A percentile compares a stretch with the other conserved stretches of the same genome.
Conservation (phyloP, 495 filamentous ascomycete species). For the Neurospora hispaniola region DNA sequence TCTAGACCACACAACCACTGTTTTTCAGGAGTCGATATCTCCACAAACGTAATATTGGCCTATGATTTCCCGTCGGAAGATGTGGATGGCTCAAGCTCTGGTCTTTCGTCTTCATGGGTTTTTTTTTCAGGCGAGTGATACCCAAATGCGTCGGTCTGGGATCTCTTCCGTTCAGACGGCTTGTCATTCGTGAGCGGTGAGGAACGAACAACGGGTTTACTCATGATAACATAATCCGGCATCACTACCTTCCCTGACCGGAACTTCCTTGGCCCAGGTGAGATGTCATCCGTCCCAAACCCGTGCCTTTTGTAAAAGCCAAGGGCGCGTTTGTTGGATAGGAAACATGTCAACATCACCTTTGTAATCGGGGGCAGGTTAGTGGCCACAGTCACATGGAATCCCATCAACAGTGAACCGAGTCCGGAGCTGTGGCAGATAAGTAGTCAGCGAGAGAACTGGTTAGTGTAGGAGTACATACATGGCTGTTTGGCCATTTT, state of each 20-base stretch:
- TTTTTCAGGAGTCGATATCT: neutral
- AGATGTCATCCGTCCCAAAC: conserved; percentile 56
- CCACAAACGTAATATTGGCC: neutral
- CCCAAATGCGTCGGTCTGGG: neutral
- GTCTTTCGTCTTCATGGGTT: neutral
- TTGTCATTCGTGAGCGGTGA: neutral
- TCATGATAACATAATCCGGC: conserved; percentile 63
- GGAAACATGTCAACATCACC: conserved; percentile 78
- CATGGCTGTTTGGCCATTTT: neutral
- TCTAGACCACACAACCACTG: neutral
- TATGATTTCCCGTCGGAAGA: neutral
- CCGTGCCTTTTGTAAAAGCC: conserved; percentile 60
- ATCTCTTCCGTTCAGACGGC: neutral
- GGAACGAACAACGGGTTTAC: conserved; percentile 36
- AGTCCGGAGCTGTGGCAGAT: conserved; percentile 32
- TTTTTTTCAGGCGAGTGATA: neutral
- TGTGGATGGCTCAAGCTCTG: neutral
- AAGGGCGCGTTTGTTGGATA: conserved; percentile 48
- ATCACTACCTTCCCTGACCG: conserved; percentile 53
- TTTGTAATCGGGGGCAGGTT: conserved; percentile 49
- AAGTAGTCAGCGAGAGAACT: neutral
- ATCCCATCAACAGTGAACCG: conserved; percentile 31
- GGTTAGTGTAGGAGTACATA: neutral
- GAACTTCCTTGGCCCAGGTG: conserved; percentile 49
- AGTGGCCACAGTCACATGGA: conserved; percentile 29